Evolutionary conservation across 2,329 filamentous ascomycete species (phyloP).

Genomic region (Sporothrix globosa): DNA sequence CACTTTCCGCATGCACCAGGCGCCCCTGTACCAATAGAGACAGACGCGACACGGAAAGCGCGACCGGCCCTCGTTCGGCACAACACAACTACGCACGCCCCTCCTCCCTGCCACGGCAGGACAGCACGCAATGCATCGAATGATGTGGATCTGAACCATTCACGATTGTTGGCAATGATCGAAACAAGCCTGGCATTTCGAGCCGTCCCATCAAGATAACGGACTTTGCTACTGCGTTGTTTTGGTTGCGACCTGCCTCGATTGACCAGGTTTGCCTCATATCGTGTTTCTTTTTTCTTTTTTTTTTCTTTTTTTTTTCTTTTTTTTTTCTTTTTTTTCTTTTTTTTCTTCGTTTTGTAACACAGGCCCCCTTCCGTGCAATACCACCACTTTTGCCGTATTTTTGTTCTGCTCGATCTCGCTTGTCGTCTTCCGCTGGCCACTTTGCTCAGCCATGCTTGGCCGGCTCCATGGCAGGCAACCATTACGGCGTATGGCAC

Average conservation of each 20-base stretch:
- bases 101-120: background rate
- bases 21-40: background rate
- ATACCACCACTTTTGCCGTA: background rate
- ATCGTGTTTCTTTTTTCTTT: background rate
- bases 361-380: background rate
- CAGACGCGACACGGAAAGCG: slow-evolving; percentile 24
- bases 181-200: background rate
- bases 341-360: background rate
- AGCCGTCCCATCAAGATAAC: background rate
- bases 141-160: background rate
- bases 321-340: background rate
- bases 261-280: background rate
- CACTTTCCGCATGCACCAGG: slow-evolving; percentile 20
- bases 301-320: background rate
- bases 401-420: background rate
- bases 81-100: background rate
- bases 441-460: background rate
- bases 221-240: background rate
- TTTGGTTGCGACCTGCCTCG: background rate
- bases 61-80: background rate
- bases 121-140: slow-evolving; percentile 4
- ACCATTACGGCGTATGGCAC: slow-evolving; percentile 33
- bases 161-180: background rate
- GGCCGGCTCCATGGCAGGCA: slow-evolving; percentile 30
- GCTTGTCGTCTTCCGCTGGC: background rate